A percentile compares a stretch with the other conserved stretches of the same genome.
These are phyloP conservation scores for Platismatia glauca DNA, from an alignment of 495 filamentous ascomycete species.

Conservation along the genomic window DNA sequence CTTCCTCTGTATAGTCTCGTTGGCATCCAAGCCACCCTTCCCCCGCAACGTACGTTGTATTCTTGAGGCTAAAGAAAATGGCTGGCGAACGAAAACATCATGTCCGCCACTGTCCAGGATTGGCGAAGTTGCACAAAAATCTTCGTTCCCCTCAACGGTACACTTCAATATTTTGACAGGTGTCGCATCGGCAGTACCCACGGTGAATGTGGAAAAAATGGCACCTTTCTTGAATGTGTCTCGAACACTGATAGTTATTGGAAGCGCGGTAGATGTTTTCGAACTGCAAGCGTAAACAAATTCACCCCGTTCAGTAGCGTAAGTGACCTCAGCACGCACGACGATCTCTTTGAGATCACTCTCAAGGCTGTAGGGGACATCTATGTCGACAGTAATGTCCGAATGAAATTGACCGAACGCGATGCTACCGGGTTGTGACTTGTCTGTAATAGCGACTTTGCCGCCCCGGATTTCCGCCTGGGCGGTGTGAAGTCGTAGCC, in stretches of 20 bases:
- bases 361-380: constrained; percentile 80
- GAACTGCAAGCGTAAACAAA: constrained; percentile 60
- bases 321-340: constrained; percentile 67
- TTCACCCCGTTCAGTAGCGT: constrained; percentile 61
- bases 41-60: constrained; percentile 37
- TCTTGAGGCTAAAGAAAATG: constrained; percentile 74
- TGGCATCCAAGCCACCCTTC: constrained; percentile 20
- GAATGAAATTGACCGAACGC: constrained; percentile 46
- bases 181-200: constrained; percentile 64
- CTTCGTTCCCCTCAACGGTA: constrained; percentile 57
- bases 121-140: constrained; percentile 57
- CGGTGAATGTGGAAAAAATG: constrained; percentile 81
- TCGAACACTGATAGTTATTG: constrained; percentile 91
- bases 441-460: constrained; percentile 44
- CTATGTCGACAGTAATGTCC: constrained; percentile 44
- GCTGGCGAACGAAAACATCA: constrained; percentile 69
- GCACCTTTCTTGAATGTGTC: constrained; percentile 81
- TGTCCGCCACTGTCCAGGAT: constrained; percentile 45
- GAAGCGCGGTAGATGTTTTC: constrained; percentile 59
- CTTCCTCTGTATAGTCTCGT: constrained; percentile 15
- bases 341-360: constrained; percentile 61
- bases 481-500: constrained; percentile 70
- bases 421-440: constrained; percentile 59
- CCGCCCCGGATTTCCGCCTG: constrained; percentile 53
- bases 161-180: constrained; percentile 68